Percentiles rank a stretch among this genome's conserved stretches.
These are phyloP conservation scores for Maudiozyma bulderi DNA, from an alignment of 805 yeast genomes.

Conservation along the genomic window DNA sequence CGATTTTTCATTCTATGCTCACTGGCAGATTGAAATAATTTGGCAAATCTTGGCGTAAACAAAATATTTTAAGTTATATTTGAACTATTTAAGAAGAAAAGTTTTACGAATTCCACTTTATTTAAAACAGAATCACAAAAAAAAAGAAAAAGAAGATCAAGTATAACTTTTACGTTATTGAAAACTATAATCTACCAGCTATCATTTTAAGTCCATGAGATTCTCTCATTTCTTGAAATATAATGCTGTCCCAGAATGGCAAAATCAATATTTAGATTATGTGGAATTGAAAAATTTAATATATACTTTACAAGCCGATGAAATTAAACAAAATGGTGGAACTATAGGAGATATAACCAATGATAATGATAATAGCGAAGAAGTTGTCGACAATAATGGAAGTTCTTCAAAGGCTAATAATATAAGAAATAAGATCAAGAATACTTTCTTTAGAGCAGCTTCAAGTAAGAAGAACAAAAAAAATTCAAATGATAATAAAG, in stretches of 20 bases:
- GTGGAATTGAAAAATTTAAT: conserved; percentile 47
- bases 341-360: neutral
- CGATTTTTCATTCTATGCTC: too few species aligned
- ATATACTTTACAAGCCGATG: conserved; percentile 42
- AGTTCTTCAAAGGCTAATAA: neutral
- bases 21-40: too few species aligned
- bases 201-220: conserved; percentile 37
- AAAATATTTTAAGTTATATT: too few species aligned
- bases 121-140: too few species aligned
- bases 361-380: neutral
- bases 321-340: conserved; percentile 12
- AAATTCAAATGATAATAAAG: neutral
- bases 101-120: too few species aligned
- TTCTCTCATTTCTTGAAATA: conserved; percentile 60
- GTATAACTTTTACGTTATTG: too few species aligned
- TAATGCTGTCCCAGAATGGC: conserved; percentile 83
- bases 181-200: too few species aligned
- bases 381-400: neutral
- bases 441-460: neutral
- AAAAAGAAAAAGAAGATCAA: too few species aligned
- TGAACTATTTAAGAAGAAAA: too few species aligned
- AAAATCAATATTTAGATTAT: conserved; percentile 66
- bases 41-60: too few species aligned
- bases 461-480: neutral
- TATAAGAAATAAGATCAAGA: neutral